Percentiles rank a stretch among this genome's conserved stretches.
Evolutionary conservation across 441 rosid genomes (phyloP).

Genomic region (Theobroma grandiflorum): DNA sequence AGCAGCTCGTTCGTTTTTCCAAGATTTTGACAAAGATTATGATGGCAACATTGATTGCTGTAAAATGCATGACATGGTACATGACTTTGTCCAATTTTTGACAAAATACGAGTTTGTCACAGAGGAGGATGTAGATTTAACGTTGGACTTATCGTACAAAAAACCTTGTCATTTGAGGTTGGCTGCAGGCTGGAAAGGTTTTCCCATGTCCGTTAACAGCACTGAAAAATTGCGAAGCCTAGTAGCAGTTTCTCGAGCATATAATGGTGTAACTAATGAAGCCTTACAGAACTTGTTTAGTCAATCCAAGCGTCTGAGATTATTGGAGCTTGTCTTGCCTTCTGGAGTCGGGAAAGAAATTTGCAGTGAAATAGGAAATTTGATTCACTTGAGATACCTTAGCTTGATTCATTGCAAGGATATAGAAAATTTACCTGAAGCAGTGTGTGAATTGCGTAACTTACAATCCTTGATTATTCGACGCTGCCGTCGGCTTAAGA

Average conservation of each 20-base stretch:
- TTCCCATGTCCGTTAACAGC: background rate
- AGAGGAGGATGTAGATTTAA: background rate
- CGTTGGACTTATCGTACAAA: background rate
- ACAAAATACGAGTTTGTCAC: background rate
- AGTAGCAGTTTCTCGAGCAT: background rate
- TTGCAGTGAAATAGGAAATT: background rate
- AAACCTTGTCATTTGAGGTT: background rate
- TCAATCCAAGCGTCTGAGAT: background rate
- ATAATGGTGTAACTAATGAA: too few species aligned
- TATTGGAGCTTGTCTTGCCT: background rate
- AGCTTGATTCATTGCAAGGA: background rate
- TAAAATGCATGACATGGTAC: conserved; percentile 29
- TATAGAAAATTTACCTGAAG: background rate
- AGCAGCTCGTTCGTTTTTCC: conserved; percentile 14
- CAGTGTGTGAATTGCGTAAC: background rate
- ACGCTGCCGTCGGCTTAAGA: background rate
- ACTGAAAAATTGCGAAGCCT: background rate
- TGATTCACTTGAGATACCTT: conserved; percentile 24
- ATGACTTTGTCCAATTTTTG: conserved; percentile 23
- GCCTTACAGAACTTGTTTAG: background rate
- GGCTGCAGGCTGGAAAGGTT: background rate
- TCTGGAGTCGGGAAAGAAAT: background rate
- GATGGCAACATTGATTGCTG: background rate
- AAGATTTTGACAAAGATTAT: background rate
- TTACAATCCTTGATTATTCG: conserved; percentile 21